Evolutionary conservation across 768 basidiomycete species (phyloP).

Genomic region (Tricholomella constricta): DNA sequence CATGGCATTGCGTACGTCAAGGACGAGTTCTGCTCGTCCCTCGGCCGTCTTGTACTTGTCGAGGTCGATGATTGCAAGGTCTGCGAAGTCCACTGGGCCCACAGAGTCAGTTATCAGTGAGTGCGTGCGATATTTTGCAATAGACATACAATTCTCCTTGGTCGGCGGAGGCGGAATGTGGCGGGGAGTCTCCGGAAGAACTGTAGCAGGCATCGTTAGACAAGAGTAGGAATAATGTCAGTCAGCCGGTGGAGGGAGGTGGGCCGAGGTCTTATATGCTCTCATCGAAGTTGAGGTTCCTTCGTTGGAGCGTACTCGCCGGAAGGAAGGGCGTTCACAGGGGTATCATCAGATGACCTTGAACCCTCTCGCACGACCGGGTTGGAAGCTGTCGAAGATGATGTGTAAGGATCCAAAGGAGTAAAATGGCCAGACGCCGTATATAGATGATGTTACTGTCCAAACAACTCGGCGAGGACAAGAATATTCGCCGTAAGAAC

Average conservation of each 20-base stretch:
- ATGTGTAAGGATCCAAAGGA: too few relatives aligned
- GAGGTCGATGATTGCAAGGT: constrained; percentile 57
- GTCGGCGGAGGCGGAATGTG: too few relatives aligned
- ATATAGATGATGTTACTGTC: too few relatives aligned
- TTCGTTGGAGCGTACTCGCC: too few relatives aligned
- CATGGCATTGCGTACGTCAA: constrained; percentile 49
- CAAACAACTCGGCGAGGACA: too few relatives aligned
- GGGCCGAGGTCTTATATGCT: too few relatives aligned
- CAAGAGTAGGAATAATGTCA: too few relatives aligned
- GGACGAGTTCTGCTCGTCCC: constrained; percentile 38
- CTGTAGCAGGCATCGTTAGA: constrained; percentile 30
- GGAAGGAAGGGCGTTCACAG: too few relatives aligned
- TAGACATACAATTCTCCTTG: constrained; percentile 11
- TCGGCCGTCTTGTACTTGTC: constrained; percentile 39
- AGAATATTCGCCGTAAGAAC: too few relatives aligned
- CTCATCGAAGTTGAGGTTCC: too few relatives aligned
- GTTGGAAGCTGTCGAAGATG: not conserved
- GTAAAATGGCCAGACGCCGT: too few relatives aligned
- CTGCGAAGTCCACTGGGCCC: constrained; percentile 40
- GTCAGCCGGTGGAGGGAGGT: too few relatives aligned
- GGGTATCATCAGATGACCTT: not conserved
- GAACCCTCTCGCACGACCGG: not conserved
- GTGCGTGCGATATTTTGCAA: not conserved
- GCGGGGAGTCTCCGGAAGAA: constrained; percentile 35
- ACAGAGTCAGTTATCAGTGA: not conserved